These are phyloP conservation scores for Uromyces viciae-fabae DNA, from an alignment of 1,284 basidiomycete genomes.

Conservation along the genomic window DNA sequence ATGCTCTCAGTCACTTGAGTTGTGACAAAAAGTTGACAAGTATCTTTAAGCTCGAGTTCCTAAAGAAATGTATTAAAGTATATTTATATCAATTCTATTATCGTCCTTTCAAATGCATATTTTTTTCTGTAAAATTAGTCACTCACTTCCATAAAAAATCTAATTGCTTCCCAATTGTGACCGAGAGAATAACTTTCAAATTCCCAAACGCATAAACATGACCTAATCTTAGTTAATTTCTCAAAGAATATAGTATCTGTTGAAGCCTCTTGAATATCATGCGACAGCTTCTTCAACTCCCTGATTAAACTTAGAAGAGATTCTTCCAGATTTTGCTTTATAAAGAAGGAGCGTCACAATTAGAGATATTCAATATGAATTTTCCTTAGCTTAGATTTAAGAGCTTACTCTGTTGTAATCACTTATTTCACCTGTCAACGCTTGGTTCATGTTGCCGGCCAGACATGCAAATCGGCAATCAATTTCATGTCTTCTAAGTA, in stretches of 20 bases:
- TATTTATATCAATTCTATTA: not conserved
- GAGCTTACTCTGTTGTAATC: conserved; percentile 12
- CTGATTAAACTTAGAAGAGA: conserved; percentile 12
- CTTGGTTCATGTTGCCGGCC: conserved; percentile 30
- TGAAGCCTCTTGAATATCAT: conserved; percentile 15
- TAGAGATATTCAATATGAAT: not conserved
- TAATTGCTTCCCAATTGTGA: conserved; percentile 35
- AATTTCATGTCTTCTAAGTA: conserved; percentile 31
- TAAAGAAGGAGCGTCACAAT: not conserved
- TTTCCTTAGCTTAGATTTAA: not conserved
- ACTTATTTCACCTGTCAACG: conserved; percentile 1
- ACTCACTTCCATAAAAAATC: conserved; percentile 15
- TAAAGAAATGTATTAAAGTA: not conserved
- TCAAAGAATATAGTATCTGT: not conserved
- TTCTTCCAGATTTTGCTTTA: conserved; percentile 21
- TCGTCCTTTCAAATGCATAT: not conserved
- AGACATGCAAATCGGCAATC: conserved; percentile 41
- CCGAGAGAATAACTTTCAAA: conserved; percentile 23
- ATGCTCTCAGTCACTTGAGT: conserved; percentile 30
- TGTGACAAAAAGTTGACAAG: conserved; percentile 13
- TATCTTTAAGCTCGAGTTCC: conserved; percentile 4
- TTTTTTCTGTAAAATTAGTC: not conserved
- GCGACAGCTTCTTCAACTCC: conserved; percentile 15
- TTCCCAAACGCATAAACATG: conserved; percentile 45
- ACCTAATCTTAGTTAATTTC: conserved; percentile 18